These are phyloP conservation scores for Cynara cardunculus DNA, from an alignment of 129 eudicot genomes.

Conservation along the genomic window DNA sequence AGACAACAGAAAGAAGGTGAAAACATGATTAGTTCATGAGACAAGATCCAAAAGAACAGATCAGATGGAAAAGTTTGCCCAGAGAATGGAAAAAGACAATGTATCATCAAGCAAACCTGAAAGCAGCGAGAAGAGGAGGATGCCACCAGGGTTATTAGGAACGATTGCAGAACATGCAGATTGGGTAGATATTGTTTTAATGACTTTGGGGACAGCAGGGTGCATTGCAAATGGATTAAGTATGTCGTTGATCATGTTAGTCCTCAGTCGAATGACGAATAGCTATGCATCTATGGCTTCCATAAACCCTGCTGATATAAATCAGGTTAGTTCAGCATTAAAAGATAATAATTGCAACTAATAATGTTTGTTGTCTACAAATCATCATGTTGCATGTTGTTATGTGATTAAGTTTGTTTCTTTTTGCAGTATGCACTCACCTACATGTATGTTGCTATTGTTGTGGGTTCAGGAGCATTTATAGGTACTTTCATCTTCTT, in stretches of 20 bases:
- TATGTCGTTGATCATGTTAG: constrained; percentile 29
- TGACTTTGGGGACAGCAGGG: constrained; percentile 31
- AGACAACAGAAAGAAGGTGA: neutral
- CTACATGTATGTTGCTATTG: constrained; percentile 37
- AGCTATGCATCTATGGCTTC: constrained; percentile 23
- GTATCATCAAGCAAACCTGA: constrained; percentile 13
- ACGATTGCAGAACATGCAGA: constrained; percentile 27
- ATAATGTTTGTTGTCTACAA: neutral
- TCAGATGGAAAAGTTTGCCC: neutral
- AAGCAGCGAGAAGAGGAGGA: neutral
- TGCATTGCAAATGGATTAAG: constrained; percentile 30
- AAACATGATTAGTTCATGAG: neutral
- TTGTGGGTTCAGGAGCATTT: constrained; percentile 45
- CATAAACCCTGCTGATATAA: constrained; percentile 15
- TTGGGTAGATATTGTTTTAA: constrained; percentile 28
- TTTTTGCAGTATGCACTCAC: constrained; percentile 41
- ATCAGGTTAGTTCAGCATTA: constrained; percentile 20
- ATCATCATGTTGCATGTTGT: neutral
- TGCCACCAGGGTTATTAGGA: constrained; percentile 18
- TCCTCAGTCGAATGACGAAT: constrained; percentile 21
- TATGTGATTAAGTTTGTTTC: neutral
- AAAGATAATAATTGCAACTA: neutral
- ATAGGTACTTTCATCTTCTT: constrained; percentile 29
- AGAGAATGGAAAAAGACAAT: neutral
- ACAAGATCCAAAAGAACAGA: neutral